Percentiles rank a stretch among this genome's conserved stretches.
phyloP scores from a whole-genome alignment of 2,329 filamentous ascomycete genomes.

The Bipolaris sorokiniana region DNA sequence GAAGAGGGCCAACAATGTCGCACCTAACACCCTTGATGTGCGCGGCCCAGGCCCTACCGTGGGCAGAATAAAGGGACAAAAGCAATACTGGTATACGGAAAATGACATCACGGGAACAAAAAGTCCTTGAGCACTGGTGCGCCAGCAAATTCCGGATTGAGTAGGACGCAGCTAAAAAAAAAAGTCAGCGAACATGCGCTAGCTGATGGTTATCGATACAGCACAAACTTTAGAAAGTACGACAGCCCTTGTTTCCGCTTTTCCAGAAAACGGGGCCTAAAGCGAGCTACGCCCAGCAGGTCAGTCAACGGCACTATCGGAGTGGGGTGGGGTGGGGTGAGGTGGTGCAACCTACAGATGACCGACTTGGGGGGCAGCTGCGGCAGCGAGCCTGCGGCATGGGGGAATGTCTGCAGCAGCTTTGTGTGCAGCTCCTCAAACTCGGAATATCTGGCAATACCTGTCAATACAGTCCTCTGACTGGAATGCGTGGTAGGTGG shows the following conservation, averaged over 20 bases:
- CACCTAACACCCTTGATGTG: neutral
- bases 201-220: slow-evolving; percentile 24
- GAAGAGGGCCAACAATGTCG: neutral
- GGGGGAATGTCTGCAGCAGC: slow-evolving; percentile 80
- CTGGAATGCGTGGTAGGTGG: neutral
- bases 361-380: slow-evolving; percentile 88
- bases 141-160: slow-evolving; percentile 92
- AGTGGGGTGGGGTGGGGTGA: slow-evolving; percentile 34
- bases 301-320: slow-evolving; percentile 21
- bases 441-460: slow-evolving; percentile 76
- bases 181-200: slow-evolving; percentile 36
- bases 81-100: neutral
- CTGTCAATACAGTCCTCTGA: slow-evolving; percentile 23
- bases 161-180: slow-evolving; percentile 74
- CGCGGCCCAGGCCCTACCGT: neutral
- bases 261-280: slow-evolving; percentile 84
- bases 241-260: slow-evolving; percentile 79
- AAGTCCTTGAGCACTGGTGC: slow-evolving; percentile 93
- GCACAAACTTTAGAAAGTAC: slow-evolving; percentile 88
- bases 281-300: slow-evolving; percentile 58
- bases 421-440: slow-evolving; percentile 82
- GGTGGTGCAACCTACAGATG: slow-evolving; percentile 66
- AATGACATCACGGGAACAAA: slow-evolving; percentile 64
- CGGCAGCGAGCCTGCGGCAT: slow-evolving; percentile 85
- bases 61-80: neutral